phyloP scores from a whole-genome alignment of 345 rosid genomes.

The Eucalyptus marginata region DNA sequence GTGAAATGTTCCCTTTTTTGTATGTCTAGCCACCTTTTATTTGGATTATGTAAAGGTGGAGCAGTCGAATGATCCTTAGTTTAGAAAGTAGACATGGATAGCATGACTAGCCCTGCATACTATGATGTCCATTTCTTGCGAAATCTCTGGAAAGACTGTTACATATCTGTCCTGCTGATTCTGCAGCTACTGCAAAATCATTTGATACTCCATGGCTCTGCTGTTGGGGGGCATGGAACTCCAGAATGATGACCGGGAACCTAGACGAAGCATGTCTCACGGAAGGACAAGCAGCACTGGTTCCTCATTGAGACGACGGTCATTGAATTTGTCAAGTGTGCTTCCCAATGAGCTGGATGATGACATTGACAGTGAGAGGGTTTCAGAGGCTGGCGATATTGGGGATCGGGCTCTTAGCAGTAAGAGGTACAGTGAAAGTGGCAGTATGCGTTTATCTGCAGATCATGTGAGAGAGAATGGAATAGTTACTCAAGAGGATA shows the following conservation, averaged over 20 bases:
- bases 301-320: constrained; percentile 38
- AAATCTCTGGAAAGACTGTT: background rate
- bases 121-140: background rate
- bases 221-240: constrained; percentile 30
- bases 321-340: constrained; percentile 26
- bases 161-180: background rate
- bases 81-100: background rate
- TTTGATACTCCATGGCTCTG: background rate
- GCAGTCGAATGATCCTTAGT: background rate
- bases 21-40: background rate
- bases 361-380: constrained; percentile 43
- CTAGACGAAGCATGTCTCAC: constrained; percentile 10
- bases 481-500: constrained; percentile 4
- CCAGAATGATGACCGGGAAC: background rate
- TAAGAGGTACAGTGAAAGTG: constrained; percentile 21
- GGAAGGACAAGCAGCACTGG: constrained; percentile 28
- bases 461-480: constrained; percentile 29
- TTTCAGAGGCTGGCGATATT: constrained; percentile 85
- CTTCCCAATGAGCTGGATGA: constrained; percentile 16
- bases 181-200: background rate
- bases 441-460: constrained; percentile 14
- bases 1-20: background rate
- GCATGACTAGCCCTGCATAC: background rate
- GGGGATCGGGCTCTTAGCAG: constrained; percentile 69
- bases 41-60: background rate